Conservation (phyloP, 331 rosid genomes). For the Acacia concinna region DNA sequence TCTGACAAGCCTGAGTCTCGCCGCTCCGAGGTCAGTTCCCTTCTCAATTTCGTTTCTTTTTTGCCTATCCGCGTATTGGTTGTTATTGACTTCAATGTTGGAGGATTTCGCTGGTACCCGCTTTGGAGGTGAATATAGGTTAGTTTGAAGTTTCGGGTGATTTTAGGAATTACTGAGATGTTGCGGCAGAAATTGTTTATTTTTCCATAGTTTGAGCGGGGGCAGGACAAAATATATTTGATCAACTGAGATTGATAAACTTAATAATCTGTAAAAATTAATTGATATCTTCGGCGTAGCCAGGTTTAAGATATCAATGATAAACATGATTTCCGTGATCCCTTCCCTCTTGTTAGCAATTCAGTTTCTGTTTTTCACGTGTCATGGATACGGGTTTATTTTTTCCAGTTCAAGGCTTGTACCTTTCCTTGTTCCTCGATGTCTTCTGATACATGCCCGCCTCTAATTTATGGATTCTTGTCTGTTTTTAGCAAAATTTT, state of each 20-base stretch:
- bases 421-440: neutral
- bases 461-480: slow-evolving; percentile 13
- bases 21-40: slow-evolving; percentile 62
- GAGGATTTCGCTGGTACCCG: neutral
- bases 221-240: neutral
- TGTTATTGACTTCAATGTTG: neutral
- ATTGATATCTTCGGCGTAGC: neutral
- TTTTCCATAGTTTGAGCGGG: neutral
- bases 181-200: neutral
- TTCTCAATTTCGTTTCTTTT: neutral
- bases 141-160: neutral
- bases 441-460: neutral
- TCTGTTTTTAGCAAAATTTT: slow-evolving; percentile 63
- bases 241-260: neutral
- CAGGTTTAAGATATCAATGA: neutral
- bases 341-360: neutral
- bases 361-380: neutral
- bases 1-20: slow-evolving; percentile 51
- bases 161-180: slow-evolving; percentile 1
- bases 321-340: neutral
- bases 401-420: neutral
- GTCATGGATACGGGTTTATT: neutral
- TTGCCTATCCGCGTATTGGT: neutral
- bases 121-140: neutral
- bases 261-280: neutral